A percentile compares a stretch with the other conserved stretches of the same genome.
Conservation (phyloP, 148 eudicot genomes). For the Simmondsia chinensis region DNA sequence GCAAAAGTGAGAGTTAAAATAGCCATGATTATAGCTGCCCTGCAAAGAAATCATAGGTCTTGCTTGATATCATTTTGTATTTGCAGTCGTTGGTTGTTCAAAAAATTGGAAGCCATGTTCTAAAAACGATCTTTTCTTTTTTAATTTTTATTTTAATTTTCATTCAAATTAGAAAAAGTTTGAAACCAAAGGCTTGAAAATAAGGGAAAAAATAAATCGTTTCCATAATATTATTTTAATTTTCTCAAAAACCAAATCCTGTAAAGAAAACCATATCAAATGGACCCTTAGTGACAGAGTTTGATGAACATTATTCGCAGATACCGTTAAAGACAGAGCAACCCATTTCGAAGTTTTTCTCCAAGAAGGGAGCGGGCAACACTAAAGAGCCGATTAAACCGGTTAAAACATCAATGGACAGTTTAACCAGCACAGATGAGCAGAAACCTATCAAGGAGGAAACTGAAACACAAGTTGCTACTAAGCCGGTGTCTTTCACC, state of each 20-base stretch:
- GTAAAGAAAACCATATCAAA: background rate
- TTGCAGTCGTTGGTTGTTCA: too few relatives aligned
- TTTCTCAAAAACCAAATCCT: background rate
- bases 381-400: conserved; percentile 21
- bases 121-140: too few relatives aligned
- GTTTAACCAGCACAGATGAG: conserved; percentile 11
- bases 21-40: too few relatives aligned
- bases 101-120: too few relatives aligned
- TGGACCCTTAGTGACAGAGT: background rate
- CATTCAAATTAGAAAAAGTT: too few relatives aligned
- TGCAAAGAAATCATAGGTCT: too few relatives aligned
- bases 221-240: background rate
- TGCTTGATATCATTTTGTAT: too few relatives aligned
- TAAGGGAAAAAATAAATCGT: too few relatives aligned
- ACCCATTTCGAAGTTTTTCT: conserved; percentile 68
- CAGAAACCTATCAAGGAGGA: conserved; percentile 27
- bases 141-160: too few relatives aligned
- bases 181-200: too few relatives aligned
- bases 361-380: conserved; percentile 33
- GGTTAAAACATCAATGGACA: conserved; percentile 10
- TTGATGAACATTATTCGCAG: conserved; percentile 29
- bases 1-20: too few relatives aligned
- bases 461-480: conserved; percentile 13
- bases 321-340: conserved; percentile 52
- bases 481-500: conserved; percentile 30